Evolutionary conservation across 106 monocot genomes (phyloP).

Genomic region (Dendrobium huoshanense): DNA sequence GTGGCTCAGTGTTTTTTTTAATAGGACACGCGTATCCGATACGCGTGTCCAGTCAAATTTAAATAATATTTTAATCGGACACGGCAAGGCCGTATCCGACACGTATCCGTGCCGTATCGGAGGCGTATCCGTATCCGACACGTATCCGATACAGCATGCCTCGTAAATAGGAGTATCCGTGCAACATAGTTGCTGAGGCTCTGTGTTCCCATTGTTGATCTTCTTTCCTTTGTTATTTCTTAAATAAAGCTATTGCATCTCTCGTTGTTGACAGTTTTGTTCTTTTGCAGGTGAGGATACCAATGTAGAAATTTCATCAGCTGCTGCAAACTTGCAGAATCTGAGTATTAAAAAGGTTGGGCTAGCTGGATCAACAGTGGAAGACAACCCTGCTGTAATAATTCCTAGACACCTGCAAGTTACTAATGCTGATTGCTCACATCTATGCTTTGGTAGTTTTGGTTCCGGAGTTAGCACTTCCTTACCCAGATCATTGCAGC

Average conservation of each 20-base stretch:
- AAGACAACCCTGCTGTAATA: slow-evolving; percentile 77
- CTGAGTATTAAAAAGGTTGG: slow-evolving; percentile 56
- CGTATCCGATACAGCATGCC: too few relatives aligned
- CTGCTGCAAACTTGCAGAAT: slow-evolving; percentile 53
- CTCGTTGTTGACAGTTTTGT: slow-evolving; percentile 6
- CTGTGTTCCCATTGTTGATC: too few relatives aligned
- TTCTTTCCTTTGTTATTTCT: neutral
- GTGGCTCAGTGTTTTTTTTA: too few relatives aligned
- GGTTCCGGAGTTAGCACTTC: slow-evolving; percentile 48
- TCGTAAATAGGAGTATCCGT: too few relatives aligned
- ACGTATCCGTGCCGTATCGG: too few relatives aligned
- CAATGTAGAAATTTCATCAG: slow-evolving; percentile 36
- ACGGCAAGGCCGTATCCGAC: too few relatives aligned
- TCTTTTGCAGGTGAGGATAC: slow-evolving; percentile 48
- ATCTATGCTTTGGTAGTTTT: slow-evolving; percentile 95
- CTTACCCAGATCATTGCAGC: slow-evolving; percentile 49
- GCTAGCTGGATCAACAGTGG: slow-evolving; percentile 20
- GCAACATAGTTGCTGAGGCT: too few relatives aligned
- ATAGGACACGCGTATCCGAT: too few relatives aligned
- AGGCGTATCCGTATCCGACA: too few relatives aligned
- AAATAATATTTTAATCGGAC: too few relatives aligned
- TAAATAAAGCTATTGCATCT: neutral
- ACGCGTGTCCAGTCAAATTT: too few relatives aligned
- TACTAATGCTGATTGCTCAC: slow-evolving; percentile 65
- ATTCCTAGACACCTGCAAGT: slow-evolving; percentile 79